These are phyloP conservation scores for Ogataea nakhonphanomensis DNA, from an alignment of 805 yeast species.

Conservation along the genomic window DNA sequence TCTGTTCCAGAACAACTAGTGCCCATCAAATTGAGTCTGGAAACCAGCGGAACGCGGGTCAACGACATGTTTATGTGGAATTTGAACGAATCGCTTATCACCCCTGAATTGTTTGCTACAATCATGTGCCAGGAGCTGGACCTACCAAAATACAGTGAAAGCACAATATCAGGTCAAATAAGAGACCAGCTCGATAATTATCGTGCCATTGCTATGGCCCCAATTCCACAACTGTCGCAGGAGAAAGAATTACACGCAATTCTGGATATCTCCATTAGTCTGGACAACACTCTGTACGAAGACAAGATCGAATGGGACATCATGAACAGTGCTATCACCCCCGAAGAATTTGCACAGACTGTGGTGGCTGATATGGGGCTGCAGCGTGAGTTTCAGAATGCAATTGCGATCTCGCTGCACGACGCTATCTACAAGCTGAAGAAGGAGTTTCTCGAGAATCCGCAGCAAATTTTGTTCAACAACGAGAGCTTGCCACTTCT, in stretches of 20 bases:
- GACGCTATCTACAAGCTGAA: conserved; percentile 75
- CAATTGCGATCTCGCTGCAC: conserved; percentile 82
- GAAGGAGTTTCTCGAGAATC: conserved; percentile 70
- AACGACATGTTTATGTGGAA: conserved; percentile 77
- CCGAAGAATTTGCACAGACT: conserved; percentile 77
- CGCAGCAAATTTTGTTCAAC: conserved; percentile 33
- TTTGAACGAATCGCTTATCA: conserved; percentile 55
- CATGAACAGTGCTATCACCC: conserved; percentile 50
- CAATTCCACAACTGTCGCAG: conserved; percentile 47
- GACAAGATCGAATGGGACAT: conserved; percentile 97
- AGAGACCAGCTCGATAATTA: conserved; percentile 79
- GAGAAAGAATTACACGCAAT: conserved; percentile 66
- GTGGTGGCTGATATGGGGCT: conserved; percentile 86
- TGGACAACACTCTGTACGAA: conserved; percentile 80
- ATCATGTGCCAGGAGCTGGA: conserved; percentile 82
- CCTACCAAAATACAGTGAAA: conserved; percentile 61
- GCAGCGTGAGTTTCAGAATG: conserved; percentile 80
- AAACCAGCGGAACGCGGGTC: conserved; percentile 50
- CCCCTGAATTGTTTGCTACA: conserved; percentile 73
- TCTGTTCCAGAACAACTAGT: conserved; percentile 45
- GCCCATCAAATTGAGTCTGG: conserved; percentile 66
- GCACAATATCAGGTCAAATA: conserved; percentile 65
- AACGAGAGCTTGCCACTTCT: conserved; percentile 35
- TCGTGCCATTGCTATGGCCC: conserved; percentile 57
- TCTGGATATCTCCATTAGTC: conserved; percentile 73